Evolutionary conservation across 306 rosid species (phyloP), one percentile per base, ranked within the genome.

Genomic region (Cucumis hystrix): DNA sequence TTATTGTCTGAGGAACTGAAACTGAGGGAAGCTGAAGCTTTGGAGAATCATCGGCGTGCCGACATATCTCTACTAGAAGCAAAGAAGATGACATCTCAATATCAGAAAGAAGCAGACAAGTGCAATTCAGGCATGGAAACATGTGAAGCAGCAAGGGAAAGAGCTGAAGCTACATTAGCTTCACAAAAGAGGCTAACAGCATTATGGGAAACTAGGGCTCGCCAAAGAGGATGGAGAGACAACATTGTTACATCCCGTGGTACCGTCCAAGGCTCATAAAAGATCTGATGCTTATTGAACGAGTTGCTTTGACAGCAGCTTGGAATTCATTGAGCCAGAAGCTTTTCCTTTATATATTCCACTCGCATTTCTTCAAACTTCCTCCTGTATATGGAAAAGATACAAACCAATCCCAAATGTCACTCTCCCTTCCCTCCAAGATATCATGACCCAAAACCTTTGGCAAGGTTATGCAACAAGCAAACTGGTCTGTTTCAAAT

Each of bases 101-200:
- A 92, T 83, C 97, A 87, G 79, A 96, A 96, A 83, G 99, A 96
- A 86, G 99, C 99, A 47, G 99, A 96, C 86, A 96, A 91, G 89
- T 92, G 98, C 77, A 96, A 87, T 82, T 96, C 97, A 4, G 98
- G 98, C 76, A 96, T 96, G 99, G 99, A 91, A 81, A 96, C 99
- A 0, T 92, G 99, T 6, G 99, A 96, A 79, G 97, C 86, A 77
- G 97, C 97, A 0, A 87, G 99, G 83, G 98, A 96, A 89, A 91
- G 88, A 85, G 76, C 97, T 16, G 99, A 92, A 83, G 83, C 86
- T 51, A 59, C 91, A 59, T 79, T 90, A 41, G 88, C 54, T n/a
- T 85, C 87, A 16, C 98, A 91, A 64, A 87, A 87, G 89, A 92
- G 82, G 86, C 79, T 88, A 28, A 92, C 97, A 39, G 83, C 89